Evolutionary conservation across 1,139 yeast species (phyloP).

Genomic region (Lodderomyces oxycetoniae): DNA sequence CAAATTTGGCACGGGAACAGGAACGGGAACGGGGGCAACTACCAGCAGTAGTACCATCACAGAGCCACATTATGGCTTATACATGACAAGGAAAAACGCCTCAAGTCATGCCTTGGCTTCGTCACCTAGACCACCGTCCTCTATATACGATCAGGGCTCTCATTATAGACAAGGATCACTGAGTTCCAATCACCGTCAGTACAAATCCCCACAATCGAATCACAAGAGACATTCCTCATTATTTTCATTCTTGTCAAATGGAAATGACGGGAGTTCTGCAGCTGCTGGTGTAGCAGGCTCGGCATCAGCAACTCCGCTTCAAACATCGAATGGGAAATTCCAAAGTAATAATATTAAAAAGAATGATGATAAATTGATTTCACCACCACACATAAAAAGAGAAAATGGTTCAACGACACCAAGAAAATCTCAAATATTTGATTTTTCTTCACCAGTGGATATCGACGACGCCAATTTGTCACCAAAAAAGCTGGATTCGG

Average conservation of each 20-base stretch:
- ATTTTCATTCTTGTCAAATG: slow-evolving; percentile 38
- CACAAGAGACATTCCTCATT: slow-evolving; percentile 45
- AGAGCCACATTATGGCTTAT: slow-evolving; percentile 15
- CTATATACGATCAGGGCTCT: slow-evolving; percentile 37
- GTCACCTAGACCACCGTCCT: slow-evolving; percentile 40
- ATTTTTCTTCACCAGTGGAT: slow-evolving; percentile 19
- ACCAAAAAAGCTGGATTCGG: slow-evolving; percentile 35
- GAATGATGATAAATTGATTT: slow-evolving; percentile 17
- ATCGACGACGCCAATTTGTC: slow-evolving; percentile 32
- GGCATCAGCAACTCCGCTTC: slow-evolving; percentile 1
- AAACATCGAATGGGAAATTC: slow-evolving; percentile 2
- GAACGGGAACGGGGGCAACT: slow-evolving; percentile 8
- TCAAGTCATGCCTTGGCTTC: slow-evolving; percentile 16
- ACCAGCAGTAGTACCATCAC: slow-evolving; percentile 2
- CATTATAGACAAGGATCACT: slow-evolving; percentile 27
- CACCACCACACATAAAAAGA: slow-evolving; percentile 25
- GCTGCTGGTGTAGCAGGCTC: slow-evolving; percentile 2
- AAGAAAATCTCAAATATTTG: slow-evolving; percentile 8
- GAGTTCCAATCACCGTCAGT: slow-evolving; percentile 13
- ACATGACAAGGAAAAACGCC: slow-evolving; percentile 26
- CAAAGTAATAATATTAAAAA: slow-evolving; percentile 9
- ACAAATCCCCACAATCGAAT: slow-evolving; percentile 24
- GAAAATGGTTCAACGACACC: slow-evolving; percentile 2
- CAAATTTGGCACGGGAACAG: slow-evolving; percentile 24
- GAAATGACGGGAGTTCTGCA: slow-evolving; percentile 12